Conservation (phyloP, 148 eudicot species). For the Cornus controversa region DNA sequence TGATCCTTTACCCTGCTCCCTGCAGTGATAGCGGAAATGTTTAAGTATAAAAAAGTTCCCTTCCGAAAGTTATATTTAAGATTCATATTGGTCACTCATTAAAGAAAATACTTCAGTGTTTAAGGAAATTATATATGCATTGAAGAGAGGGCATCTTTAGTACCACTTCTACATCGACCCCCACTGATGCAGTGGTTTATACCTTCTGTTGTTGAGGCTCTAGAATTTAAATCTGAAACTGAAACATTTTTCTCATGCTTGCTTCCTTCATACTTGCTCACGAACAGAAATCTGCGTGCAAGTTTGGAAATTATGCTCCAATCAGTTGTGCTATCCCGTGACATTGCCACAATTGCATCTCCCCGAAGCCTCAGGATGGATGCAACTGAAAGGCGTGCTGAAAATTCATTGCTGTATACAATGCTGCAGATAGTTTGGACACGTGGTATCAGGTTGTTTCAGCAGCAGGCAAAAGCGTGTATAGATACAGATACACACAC, state of each 20-base stretch:
- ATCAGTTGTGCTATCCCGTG: constrained; percentile 44
- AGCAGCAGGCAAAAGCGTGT: not conserved
- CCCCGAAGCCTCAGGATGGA: constrained; percentile 73
- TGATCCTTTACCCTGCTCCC: constrained; percentile 24
- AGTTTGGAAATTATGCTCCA: constrained; percentile 42
- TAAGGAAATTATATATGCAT: not conserved
- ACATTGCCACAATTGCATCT: constrained; percentile 55
- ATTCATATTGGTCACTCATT: not conserved
- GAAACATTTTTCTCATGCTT: constrained; percentile 17
- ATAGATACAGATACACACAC: no score
- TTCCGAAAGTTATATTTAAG: not conserved
- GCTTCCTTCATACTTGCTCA: constrained; percentile 36
- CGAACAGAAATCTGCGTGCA: constrained; percentile 50
- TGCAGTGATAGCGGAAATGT: constrained; percentile 12
- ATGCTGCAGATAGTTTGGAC: constrained; percentile 46
- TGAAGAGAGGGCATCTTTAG: not conserved
- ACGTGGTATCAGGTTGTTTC: not conserved
- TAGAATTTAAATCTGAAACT: constrained; percentile 17
- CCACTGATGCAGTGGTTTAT: constrained; percentile 3
- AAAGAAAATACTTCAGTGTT: not conserved
- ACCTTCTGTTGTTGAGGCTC: constrained; percentile 10
- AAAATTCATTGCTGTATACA: constrained; percentile 69
- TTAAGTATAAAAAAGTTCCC: not conserved
- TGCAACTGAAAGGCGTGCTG: constrained; percentile 67
- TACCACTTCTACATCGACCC: constrained; percentile 11